Base-by-base conservation (phyloP, 805 yeast species). In the Yamadazyma nakazawae region DNA sequence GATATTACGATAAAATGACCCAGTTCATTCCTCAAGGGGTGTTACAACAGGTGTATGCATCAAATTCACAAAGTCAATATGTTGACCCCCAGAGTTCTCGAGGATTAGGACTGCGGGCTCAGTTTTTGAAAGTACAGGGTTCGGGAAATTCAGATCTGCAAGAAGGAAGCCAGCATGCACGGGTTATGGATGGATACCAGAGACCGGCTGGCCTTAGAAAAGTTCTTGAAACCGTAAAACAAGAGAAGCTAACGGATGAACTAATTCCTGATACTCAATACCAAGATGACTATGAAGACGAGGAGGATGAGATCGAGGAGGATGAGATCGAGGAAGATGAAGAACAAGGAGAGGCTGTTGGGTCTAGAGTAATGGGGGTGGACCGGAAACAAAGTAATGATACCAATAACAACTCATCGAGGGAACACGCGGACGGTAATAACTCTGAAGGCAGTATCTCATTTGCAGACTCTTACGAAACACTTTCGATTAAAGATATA, bases 191-290 rank as follows among this genome's bases (percentile, higher is more conserved):
- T 21, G 24, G 7, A 21, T 4, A 7, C 11, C 32, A 28, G 32
- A 28, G 5, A 13, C 32, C n/a, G 4, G 32, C n/a, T 5, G n/a
- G 32, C 10, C 24, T 21, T 5, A 21, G 24, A 21, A 21, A 21
- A 21, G 32, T 11, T 28, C 32, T 13, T 28, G 32, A 11, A 12
- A 28, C n/a, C n/a, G 11, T 35, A 26, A 37, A 45, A 19, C 10
- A 41, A 8, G 47, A 43, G 37, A 30, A 32, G 10, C 30, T 43
- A 7, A 37, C 25, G 9, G 48, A 46, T 17, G 51, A 34, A 7
- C 2, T 48, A 6, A 40, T 48, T 2, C 51, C 51, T 3, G 48
- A 38, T 19, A 43, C 45, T 19, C 37, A 40, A 10, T 48, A 21
- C 21, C 42, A 37, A 12, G 46, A 37, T 13, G 42, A 26, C 9